Evolutionary conservation across 129 eudicot genomes (phyloP).

Genomic region (Calendula officinalis): DNA sequence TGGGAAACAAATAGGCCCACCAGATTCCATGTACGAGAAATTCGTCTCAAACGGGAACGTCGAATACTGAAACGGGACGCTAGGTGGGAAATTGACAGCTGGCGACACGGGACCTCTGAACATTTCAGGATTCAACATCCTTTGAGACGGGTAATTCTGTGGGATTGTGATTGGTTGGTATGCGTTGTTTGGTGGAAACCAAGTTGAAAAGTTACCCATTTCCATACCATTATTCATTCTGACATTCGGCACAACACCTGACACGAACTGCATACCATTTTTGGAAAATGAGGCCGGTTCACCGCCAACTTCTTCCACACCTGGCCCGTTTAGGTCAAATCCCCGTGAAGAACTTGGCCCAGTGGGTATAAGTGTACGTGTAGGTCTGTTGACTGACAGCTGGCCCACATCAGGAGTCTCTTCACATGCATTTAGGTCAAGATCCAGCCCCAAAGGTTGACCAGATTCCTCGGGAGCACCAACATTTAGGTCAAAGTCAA

Average conservation of each 20-base stretch:
- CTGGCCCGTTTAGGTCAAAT: constrained; percentile 83
- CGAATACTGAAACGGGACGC: constrained; percentile 56
- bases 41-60: constrained; percentile 68
- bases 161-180: constrained; percentile 46
- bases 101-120: constrained; percentile 40
- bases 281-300: constrained; percentile 24
- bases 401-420: constrained; percentile 55
- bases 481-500: constrained; percentile 66
- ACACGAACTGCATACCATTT: constrained; percentile 26
- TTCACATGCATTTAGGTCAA: constrained; percentile 65
- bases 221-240: constrained; percentile 53
- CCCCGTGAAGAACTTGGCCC: constrained; percentile 41
- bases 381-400: constrained; percentile 33
- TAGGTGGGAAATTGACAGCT: constrained; percentile 33
- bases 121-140: constrained; percentile 35
- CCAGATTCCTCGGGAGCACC: constrained; percentile 49
- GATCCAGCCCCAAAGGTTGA: constrained; percentile 46
- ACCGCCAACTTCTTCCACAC: constrained; percentile 48
- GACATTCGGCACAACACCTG: constrained; percentile 29
- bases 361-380: constrained; percentile 25
- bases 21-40: constrained; percentile 59
- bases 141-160: constrained; percentile 35
- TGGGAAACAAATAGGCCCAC: constrained; percentile 55
- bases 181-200: constrained; percentile 60
- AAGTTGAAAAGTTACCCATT: constrained; percentile 45